Conservation (phyloP, 2,329 filamentous ascomycete species). For the Aphanoascus verrucosus region DNA sequence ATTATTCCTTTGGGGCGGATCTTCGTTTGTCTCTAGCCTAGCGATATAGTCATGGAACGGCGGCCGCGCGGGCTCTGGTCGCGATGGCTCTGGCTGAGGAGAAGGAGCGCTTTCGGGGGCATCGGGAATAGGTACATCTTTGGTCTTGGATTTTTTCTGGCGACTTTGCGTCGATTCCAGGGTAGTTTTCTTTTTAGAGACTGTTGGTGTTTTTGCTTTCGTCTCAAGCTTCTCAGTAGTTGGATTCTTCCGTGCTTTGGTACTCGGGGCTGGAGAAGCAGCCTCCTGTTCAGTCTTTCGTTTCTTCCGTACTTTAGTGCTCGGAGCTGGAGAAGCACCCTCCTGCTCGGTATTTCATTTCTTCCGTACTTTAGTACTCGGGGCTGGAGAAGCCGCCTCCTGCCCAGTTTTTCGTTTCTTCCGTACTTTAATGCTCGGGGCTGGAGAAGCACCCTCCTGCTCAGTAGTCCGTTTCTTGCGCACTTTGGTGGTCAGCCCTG, state of each 20-base stretch:
- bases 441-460: background rate
- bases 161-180: background rate
- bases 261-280: background rate
- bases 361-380: background rate
- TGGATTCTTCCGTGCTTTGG: background rate
- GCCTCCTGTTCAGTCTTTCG: background rate
- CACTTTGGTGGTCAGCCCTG: background rate
- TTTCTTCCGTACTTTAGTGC: background rate
- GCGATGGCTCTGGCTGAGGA: background rate
- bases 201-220: background rate
- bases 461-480: background rate
- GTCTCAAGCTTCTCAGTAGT: background rate
- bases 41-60: background rate
- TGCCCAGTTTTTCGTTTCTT: background rate
- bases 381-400: background rate
- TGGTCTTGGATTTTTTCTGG: background rate
- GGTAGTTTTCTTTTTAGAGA: background rate
- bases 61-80: background rate
- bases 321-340: background rate
- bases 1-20: background rate
- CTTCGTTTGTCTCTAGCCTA: background rate
- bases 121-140: background rate
- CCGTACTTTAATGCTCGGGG: background rate
- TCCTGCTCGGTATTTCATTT: background rate
- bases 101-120: background rate